A percentile compares a stretch with the other conserved stretches of the same genome.
Conservation (phyloP, 2,329 filamentous ascomycete genomes). For the Colletotrichum tabaci region DNA sequence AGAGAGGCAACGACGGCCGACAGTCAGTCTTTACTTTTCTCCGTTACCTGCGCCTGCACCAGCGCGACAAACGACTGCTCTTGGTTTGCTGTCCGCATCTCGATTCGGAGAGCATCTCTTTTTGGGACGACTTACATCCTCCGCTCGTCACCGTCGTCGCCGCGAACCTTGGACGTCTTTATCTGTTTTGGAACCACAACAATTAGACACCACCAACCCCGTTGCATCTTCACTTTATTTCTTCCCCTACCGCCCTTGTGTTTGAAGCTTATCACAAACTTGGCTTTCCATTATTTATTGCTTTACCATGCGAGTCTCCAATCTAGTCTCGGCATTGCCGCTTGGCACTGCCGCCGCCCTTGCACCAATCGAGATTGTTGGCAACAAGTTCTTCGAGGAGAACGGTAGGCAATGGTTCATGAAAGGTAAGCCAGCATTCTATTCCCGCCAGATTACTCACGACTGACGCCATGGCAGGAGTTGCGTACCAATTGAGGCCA, state of each 20-base stretch:
- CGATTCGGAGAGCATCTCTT: background rate
- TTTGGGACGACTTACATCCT: conserved; percentile 1
- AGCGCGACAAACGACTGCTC: background rate
- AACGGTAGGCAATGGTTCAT: conserved; percentile 88
- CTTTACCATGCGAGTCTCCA: conserved; percentile 55
- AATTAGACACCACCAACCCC: conserved; percentile 13
- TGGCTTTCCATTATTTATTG: conserved; percentile 9
- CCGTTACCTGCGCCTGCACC: background rate
- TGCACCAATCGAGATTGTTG: conserved; percentile 69
- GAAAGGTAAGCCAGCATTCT: conserved; percentile 71
- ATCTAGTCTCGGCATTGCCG: conserved; percentile 53
- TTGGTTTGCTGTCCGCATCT: background rate
- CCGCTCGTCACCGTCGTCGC: background rate
- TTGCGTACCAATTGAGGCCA: conserved; percentile 77
- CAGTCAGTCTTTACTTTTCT: conserved; percentile 9
- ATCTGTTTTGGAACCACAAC: conserved; percentile 11
- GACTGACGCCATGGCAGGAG: conserved; percentile 63
- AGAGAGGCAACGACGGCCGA: conserved; percentile 15
- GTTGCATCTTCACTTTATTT: background rate
- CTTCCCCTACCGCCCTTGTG: background rate
- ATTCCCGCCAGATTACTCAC: background rate
- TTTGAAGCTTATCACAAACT: conserved; percentile 17
- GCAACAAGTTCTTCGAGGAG: conserved; percentile 88
- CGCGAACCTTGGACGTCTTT: conserved; percentile 7
- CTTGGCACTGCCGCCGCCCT: conserved; percentile 57